Percentiles rank a stretch among this genome's conserved stretches.
These are phyloP conservation scores for Alternaria arborescens DNA, from an alignment of 2,329 filamentous ascomycete genomes.

Conservation along the genomic window DNA sequence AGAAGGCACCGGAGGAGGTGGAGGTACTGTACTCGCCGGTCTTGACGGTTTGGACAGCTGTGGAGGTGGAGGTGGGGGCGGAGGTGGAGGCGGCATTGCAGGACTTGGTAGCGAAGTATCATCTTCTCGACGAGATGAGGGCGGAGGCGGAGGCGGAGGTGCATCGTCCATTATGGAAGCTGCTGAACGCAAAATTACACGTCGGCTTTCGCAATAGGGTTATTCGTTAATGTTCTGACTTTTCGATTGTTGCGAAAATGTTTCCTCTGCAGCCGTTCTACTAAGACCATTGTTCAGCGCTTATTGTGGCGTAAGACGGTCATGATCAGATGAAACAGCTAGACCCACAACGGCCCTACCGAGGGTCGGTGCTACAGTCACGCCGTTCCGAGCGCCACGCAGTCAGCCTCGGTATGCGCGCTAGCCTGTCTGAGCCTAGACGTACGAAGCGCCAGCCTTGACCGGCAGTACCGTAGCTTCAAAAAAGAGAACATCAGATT, in stretches of 20 bases:
- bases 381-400: no score
- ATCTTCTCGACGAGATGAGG: background rate
- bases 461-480: no score
- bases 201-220: background rate
- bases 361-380: no score
- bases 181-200: background rate
- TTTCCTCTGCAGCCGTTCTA: no score
- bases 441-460: no score
- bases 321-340: background rate
- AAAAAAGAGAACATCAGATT: no score
- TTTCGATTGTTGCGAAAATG: no score
- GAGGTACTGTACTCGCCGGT: constrained; percentile 3
- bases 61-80: background rate
- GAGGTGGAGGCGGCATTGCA: no score
- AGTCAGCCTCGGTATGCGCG: no score
- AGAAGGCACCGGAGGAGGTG: constrained; percentile 6
- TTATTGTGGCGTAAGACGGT: background rate
- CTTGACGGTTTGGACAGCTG: constrained; percentile 2
- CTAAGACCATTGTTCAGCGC: background rate
- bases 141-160: background rate
- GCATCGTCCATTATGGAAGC: constrained; percentile 5
- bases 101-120: background rate
- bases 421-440: no score
- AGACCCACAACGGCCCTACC: background rate
- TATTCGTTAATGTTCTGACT: background rate